These are phyloP conservation scores for Tillandsia leiboldiana DNA, from an alignment of 176 grass and related monocot genomes.

Conservation along the genomic window DNA sequence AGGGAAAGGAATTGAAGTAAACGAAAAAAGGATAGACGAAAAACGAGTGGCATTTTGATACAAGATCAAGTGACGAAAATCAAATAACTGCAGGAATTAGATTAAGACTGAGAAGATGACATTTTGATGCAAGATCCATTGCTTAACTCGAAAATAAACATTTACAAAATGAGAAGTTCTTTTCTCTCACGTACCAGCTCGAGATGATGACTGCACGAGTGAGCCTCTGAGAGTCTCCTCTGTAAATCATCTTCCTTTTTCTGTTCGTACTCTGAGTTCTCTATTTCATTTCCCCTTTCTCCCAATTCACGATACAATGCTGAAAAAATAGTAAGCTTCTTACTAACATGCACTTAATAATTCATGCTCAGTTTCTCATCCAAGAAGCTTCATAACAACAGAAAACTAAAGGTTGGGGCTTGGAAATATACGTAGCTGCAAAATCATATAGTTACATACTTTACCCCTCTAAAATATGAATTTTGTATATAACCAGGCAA, in stretches of 20 bases:
- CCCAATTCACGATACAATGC: constrained; percentile 79
- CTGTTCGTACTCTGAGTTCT: constrained; percentile 78
- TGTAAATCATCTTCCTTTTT: constrained; percentile 91
- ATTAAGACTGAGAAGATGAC: not conserved
- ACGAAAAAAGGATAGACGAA: no score
- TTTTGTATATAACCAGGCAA: no score
- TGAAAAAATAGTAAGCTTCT: constrained; percentile 23
- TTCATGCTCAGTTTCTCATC: constrained; percentile 13
- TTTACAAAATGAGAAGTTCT: constrained; percentile 10
- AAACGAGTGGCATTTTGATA: no score
- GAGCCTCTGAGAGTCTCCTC: constrained; percentile 65
- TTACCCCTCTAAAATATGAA: no score
- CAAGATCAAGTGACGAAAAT: no score
- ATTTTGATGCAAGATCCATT: not conserved
- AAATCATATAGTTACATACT: constrained; percentile 18
- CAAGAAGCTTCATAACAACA: not conserved
- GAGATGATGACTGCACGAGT: constrained; percentile 46
- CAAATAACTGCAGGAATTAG: not conserved
- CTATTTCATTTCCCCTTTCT: constrained; percentile 77
- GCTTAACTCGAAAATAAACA: not conserved
- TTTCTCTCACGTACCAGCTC: constrained; percentile 56
- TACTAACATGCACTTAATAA: no score
- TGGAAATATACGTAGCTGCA: no score
- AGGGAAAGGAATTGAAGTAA: no score
- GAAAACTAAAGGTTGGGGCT: not conserved